Conservation (phyloP, 1,139 yeast species). For the Debaryomyces fabryi region DNA sequence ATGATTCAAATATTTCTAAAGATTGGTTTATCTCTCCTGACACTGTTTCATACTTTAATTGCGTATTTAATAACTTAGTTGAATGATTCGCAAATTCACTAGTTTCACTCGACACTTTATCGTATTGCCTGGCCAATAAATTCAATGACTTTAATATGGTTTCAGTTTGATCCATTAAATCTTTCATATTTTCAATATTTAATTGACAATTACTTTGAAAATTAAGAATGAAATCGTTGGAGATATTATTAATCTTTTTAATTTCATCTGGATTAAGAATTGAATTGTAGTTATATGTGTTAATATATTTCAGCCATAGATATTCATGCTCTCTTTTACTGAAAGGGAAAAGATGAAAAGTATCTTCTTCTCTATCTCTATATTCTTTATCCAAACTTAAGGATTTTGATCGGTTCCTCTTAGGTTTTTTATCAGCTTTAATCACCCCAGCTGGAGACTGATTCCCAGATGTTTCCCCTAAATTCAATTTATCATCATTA, state of each 20-base stretch:
- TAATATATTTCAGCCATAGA: conserved; percentile 36
- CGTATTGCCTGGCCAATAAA: conserved; percentile 51
- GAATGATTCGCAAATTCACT: conserved; percentile 64
- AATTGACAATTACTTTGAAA: conserved; percentile 45
- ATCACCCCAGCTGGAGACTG: neutral
- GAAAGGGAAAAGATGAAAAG: conserved; percentile 36
- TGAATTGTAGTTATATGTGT: conserved; percentile 40
- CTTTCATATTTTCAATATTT: conserved; percentile 35
- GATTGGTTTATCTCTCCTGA: conserved; percentile 54
- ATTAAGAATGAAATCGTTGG: conserved; percentile 34
- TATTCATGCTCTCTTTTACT: conserved; percentile 33
- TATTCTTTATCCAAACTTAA: neutral
- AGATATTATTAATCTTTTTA: conserved; percentile 30
- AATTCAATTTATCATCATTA: conserved; percentile 21
- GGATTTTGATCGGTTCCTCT: conserved; percentile 1
- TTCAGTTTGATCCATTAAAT: conserved; percentile 44
- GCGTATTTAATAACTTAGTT: conserved; percentile 54
- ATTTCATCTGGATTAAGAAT: conserved; percentile 39
- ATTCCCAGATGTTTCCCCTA: conserved; percentile 13
- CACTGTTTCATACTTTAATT: conserved; percentile 45
- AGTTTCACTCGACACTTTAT: conserved; percentile 61
- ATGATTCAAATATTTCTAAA: conserved; percentile 64
- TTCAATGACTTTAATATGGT: conserved; percentile 45
- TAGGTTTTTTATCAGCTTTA: neutral
- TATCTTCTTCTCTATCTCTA: neutral